Evolutionary conservation across 768 basidiomycete species (phyloP).

Genomic region (Xerocomus potaroensis): DNA sequence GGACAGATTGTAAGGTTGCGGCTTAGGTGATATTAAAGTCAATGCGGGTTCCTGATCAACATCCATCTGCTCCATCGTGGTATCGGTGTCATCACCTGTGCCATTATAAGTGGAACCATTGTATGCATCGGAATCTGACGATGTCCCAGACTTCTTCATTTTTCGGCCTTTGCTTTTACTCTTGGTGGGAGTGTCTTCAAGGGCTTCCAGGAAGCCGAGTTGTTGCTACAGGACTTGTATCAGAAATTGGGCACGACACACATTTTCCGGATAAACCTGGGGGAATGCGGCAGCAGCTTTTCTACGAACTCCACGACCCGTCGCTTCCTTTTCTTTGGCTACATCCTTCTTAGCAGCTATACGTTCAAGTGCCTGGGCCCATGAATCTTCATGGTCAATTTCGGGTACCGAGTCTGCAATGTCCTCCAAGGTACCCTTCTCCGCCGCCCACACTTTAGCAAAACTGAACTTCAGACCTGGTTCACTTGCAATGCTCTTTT

Average conservation of each 20-base stretch:
- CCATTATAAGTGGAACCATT: constrained; percentile 15
- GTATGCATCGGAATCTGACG: constrained; percentile 42
- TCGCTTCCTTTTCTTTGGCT: constrained; percentile 45
- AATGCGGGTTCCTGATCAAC: constrained; percentile 3
- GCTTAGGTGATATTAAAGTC: background rate
- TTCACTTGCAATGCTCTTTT: constrained; percentile 46
- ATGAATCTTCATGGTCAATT: constrained; percentile 66
- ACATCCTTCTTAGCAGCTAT: constrained; percentile 41
- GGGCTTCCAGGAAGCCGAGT: constrained; percentile 29
- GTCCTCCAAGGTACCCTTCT: constrained; percentile 68
- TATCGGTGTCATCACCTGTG: constrained; percentile 21
- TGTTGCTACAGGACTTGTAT: constrained; percentile 23
- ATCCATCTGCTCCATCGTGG: constrained; percentile 24
- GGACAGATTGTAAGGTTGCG: constrained; percentile 2
- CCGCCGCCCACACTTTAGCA: constrained; percentile 88
- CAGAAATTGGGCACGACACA: background rate
- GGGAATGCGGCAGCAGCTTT: constrained; percentile 55
- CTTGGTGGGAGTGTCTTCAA: constrained; percentile 37
- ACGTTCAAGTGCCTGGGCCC: constrained; percentile 64
- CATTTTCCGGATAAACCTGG: constrained; percentile 21
- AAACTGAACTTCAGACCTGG: constrained; percentile 71
- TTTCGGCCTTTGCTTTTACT: constrained; percentile 32
- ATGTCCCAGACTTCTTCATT: constrained; percentile 26
- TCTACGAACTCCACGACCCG: constrained; percentile 73
- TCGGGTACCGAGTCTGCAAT: constrained; percentile 48